A percentile compares a stretch with the other conserved stretches of the same genome.
Evolutionary conservation across 2,329 filamentous ascomycete species (phyloP).

Genomic region (Fusarium tupiense): DNA sequence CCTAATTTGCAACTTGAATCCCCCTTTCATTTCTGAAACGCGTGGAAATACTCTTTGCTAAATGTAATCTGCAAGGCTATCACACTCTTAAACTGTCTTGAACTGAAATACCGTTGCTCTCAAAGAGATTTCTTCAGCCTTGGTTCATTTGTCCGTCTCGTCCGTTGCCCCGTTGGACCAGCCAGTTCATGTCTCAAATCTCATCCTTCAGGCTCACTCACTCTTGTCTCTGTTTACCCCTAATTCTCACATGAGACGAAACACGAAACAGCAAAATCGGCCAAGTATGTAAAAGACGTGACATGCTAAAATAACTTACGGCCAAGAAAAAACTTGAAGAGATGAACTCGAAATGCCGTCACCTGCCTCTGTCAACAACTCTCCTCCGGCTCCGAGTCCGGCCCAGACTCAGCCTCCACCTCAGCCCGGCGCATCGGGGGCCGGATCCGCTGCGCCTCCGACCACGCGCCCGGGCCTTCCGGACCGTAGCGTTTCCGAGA

Average conservation of each 20-base stretch:
- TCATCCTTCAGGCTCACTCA: slow-evolving; percentile 1
- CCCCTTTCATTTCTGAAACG: slow-evolving; percentile 11
- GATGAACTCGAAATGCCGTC: slow-evolving; percentile 41
- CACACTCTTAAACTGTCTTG: background rate
- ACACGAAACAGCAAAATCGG: slow-evolving; percentile 16
- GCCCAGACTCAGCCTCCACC: slow-evolving; percentile 20
- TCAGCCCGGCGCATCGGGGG: slow-evolving; percentile 31
- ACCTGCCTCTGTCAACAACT: slow-evolving; percentile 20
- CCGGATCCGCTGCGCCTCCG: slow-evolving; percentile 29
- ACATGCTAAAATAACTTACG: background rate
- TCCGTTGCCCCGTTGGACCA: slow-evolving; percentile 12
- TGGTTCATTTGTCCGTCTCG: background rate
- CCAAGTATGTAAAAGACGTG: slow-evolving; percentile 19
- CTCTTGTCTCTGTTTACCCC: slow-evolving; percentile 11
- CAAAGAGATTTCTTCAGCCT: background rate
- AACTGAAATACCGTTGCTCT: slow-evolving; percentile 7
- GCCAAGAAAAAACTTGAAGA: slow-evolving; percentile 10
- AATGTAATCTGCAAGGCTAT: background rate
- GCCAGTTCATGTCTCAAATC: slow-evolving; percentile 33
- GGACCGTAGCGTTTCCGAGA: slow-evolving; percentile 71
- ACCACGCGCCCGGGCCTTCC: slow-evolving; percentile 61
- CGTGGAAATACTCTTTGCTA: background rate
- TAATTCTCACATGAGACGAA: slow-evolving; percentile 19
- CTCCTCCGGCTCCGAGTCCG: slow-evolving; percentile 19
- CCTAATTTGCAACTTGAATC: slow-evolving; percentile 41